Evolutionary conservation across 2,329 filamentous ascomycete genomes (phyloP), one percentile per base, ranked within the genome.

Genomic region (Botryotinia convoluta): DNA sequence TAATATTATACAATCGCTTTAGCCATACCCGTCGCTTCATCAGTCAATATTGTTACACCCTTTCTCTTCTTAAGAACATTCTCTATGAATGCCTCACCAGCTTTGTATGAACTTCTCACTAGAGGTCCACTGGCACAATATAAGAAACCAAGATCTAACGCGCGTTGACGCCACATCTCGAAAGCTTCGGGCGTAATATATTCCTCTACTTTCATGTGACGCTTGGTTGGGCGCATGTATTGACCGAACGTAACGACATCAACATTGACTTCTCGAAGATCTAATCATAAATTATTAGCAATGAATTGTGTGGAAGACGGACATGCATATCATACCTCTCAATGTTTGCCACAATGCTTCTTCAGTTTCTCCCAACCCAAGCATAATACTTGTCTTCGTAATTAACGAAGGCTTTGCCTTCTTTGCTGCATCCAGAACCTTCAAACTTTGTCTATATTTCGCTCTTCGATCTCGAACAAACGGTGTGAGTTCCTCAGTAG

Each of bases 211-310:
- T 97, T 92, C 89, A 99, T 95, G 83, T 99, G 96, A 62, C 95
- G 90, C 87, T 98, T 99, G 7, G 96, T 99, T 2, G 96, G 96
- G 18, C 95, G 93, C 96, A 99, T 99, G 86, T 99, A 99, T 85
- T 99, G 96, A n/a, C 96, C 96, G 78, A 99, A 99, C 0, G 96
- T 99, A 73, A 99, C 94, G 20, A 99, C 94, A 78, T 99, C 96
- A 63, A 98, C 95, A 74, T 93, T 86, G 73, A 90, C 88, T 77
- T 91, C 91, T 73, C 96, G 89, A 20, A 99, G 87, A 82, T 97
- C 93, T 89, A 22, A 10, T 72, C 26, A 18, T 9, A n/a, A 35
- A 39, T 0, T 70, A n/a, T 78, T 75, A 79, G 74, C 61, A 35
- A 69, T 63, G 35, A 4, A 3, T n/a, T 18, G 6, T 42, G 22